Evolutionary conservation across 352 stramenopile genomes (phyloP).

Genomic region (Sclerospora graminicola): DNA sequence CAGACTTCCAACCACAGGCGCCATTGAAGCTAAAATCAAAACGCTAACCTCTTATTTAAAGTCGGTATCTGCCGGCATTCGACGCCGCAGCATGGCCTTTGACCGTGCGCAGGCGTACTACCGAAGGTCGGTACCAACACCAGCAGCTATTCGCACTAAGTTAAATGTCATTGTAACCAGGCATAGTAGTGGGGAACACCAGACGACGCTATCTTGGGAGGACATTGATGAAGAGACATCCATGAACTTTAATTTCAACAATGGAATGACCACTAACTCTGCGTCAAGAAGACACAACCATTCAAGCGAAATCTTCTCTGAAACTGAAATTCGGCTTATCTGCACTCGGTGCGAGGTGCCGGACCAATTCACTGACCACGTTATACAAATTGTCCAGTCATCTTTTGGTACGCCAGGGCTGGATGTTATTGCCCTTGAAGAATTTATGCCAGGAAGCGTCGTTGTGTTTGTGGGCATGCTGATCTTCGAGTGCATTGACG

Average conservation of each 20-base stretch:
- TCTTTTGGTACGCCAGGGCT: conserved; percentile 58
- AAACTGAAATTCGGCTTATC: conserved; percentile 39
- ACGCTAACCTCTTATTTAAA: conserved; percentile 35
- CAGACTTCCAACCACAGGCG: conserved; percentile 2
- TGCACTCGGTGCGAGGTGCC: conserved; percentile 39
- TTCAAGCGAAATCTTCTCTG: conserved; percentile 33
- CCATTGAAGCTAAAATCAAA: conserved; percentile 32
- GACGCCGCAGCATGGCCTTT: conserved; percentile 22
- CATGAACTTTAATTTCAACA: conserved; percentile 27
- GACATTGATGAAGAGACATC: conserved; percentile 27
- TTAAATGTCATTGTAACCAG: conserved; percentile 31
- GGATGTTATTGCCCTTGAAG: conserved; percentile 58
- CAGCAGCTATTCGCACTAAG: conserved; percentile 28
- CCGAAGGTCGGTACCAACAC: conserved; percentile 27
- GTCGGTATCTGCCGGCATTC: conserved; percentile 29
- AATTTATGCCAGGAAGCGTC: conserved; percentile 52
- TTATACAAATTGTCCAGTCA: conserved; percentile 35
- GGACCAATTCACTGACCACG: conserved; percentile 26
- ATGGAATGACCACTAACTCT: conserved; percentile 31
- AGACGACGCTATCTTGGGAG: conserved; percentile 36
- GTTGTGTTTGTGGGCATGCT: conserved; percentile 59
- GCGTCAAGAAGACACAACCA: conserved; percentile 41
- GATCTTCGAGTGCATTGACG: conserved; percentile 62
- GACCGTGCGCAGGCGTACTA: conserved; percentile 33
- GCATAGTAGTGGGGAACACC: conserved; percentile 34